A percentile compares a stretch with the other conserved stretches of the same genome.
Conservation (phyloP, 2,329 filamentous ascomycete genomes). For the Pyrenophora tritici-repentis region DNA sequence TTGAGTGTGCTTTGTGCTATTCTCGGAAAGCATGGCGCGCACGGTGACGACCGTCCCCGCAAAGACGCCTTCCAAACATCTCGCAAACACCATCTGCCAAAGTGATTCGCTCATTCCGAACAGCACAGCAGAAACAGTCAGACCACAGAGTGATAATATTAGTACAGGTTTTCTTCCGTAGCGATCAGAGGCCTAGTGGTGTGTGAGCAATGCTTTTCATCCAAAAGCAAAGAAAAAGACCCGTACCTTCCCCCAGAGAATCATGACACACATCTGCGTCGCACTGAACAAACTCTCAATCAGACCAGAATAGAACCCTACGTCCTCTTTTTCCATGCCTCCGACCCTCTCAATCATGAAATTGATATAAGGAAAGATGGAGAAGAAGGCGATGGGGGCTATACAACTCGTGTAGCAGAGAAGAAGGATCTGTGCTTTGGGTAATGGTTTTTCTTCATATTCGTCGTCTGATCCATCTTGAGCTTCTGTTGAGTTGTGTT, state of each 20-base stretch:
- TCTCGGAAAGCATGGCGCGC: constrained; percentile 76
- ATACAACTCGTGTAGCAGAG: constrained; percentile 75
- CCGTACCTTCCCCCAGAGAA: constrained; percentile 63
- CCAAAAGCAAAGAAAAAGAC: neutral
- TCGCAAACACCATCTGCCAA: constrained; percentile 75
- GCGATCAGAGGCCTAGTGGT: constrained; percentile 62
- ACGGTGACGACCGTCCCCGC: constrained; percentile 75
- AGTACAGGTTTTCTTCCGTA: constrained; percentile 75
- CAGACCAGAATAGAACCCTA: constrained; percentile 79
- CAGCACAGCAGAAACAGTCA: constrained; percentile 63
- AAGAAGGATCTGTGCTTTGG: constrained; percentile 64
- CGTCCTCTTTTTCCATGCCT: constrained; percentile 64
- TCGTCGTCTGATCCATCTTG: constrained; percentile 12
- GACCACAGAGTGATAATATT: constrained; percentile 67
- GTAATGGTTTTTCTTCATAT: constrained; percentile 36
- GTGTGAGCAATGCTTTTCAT: neutral
- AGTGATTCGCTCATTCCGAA: constrained; percentile 71
- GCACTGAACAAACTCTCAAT: constrained; percentile 74
- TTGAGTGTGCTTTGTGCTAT: constrained; percentile 71
- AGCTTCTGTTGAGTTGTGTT: neutral
- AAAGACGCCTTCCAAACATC: constrained; percentile 74
- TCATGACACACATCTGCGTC: constrained; percentile 78
- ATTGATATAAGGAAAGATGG: constrained; percentile 80
- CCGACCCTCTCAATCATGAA: constrained; percentile 75
- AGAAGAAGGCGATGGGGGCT: constrained; percentile 83